These are phyloP conservation scores for Lecanosticta acicola DNA, from an alignment of 2,329 filamentous ascomycete species.

Conservation along the genomic window DNA sequence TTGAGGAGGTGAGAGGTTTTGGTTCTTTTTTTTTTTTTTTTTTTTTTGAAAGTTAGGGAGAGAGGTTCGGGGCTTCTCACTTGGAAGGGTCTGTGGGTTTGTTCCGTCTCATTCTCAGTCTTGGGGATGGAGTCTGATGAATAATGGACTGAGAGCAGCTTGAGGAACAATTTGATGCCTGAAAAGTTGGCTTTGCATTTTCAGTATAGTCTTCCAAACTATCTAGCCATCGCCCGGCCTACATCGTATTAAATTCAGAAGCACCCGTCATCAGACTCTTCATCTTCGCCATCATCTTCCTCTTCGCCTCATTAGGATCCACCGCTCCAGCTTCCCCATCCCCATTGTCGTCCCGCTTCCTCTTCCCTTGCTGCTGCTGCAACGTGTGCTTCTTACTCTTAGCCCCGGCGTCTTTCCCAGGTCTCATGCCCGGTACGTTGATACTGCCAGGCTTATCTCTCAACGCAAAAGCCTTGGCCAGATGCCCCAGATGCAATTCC, in stretches of 20 bases:
- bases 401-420: slow-evolving; percentile 42
- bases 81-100: too few species aligned
- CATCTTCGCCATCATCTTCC: slow-evolving; percentile 51
- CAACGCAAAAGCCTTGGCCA: slow-evolving; percentile 88
- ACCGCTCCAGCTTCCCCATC: slow-evolving; percentile 27
- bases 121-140: too few species aligned
- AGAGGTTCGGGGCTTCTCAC: too few species aligned
- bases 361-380: slow-evolving; percentile 25
- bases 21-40: too few species aligned
- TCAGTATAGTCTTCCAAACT: too few species aligned
- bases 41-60: too few species aligned
- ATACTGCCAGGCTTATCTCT: slow-evolving; percentile 85
- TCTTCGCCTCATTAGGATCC: slow-evolving; percentile 44
- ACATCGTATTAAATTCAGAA: slow-evolving; percentile 55
- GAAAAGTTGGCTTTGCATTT: too few species aligned
- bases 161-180: too few species aligned
- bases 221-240: too few species aligned
- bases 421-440: slow-evolving; percentile 47
- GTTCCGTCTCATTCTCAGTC: too few species aligned
- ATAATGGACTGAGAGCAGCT: too few species aligned
- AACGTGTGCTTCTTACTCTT: slow-evolving; percentile 37
- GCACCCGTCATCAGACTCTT: slow-evolving; percentile 45
- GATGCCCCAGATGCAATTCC: slow-evolving; percentile 81
- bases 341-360: slow-evolving; percentile 29
- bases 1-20: too few species aligned